Base-by-base conservation (phyloP, 1,139 yeast genomes). In the Kurtzmaniella quercitrusa region DNA sequence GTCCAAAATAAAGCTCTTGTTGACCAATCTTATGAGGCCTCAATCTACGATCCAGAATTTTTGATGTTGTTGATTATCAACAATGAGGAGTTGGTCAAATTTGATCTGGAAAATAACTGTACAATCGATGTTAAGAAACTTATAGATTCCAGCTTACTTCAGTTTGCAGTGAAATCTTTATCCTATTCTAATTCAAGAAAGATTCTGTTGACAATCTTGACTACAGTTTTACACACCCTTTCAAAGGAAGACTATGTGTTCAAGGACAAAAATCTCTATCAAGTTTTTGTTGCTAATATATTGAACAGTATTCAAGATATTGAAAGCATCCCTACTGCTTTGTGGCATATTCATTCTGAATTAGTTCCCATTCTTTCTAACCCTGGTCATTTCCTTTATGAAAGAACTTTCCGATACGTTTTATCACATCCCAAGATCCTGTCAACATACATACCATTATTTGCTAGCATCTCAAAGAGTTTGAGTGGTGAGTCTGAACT, bases 351-450 rank as follows among this genome's bases (percentile, higher is more conserved):
- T 50, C 82, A 54, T 68, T 59, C 88, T 0, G 73, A 76, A 42
- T 59, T 89, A 37, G 64, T 80, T 3, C 78, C 81, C 4, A 67
- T 87, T 1, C 59, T 87, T 45, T 59, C 73, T 8, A 81, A 79
- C 58, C 96, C 90, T 1, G 82, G 77, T n/a, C 94, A 78, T 59
- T 76, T 66, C 56, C 60, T 91, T 39, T 87, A 85, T 58, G 95
- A 88, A 50, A 78, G 79, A 49, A 77, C 80, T 0, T 79, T 73
- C 55, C 73, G 82, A 51, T 85, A 78, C 68, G 68, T 85, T 9
- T 65, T 85, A 39, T 67, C 79, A 3, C 78, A 79, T 29, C 84
- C 88, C 9, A 65, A 67, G 7, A 62, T 87, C 38, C 73, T 74
- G 47, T 51, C 65, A 0, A 68, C 66, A 46, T 93, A 86, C 34